Base-by-base conservation (phyloP, 495 filamentous ascomycete genomes). In the Penicillium paxilli region DNA sequence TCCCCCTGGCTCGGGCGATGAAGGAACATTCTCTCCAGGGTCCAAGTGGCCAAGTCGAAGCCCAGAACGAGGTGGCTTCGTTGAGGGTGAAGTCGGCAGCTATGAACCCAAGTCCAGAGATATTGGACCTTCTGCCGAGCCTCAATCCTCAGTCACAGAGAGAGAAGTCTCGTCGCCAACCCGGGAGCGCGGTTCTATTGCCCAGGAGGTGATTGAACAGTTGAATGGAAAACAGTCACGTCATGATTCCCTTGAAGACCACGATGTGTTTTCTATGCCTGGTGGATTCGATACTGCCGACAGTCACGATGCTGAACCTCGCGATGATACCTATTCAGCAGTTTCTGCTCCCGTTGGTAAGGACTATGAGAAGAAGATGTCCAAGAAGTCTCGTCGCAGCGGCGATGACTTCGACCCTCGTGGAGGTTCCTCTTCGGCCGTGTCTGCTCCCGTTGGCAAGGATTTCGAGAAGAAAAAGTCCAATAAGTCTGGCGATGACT, bases 1-100 rank as follows among this genome's bases (percentile, higher is more conserved):
- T 0, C 86, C 86, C 3, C 85, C 85, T 5, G 77, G 80, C 7
- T 82, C 85, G 1, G 80, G 83, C 44, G 78, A 81, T 14, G 61
- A 67, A 19, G 60, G 55, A 1, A 26, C 60, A 3, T 83, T 82
- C 55, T 67, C 68, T 42, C 62, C 74, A 3, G 76, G 77, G 4
- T 77, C 70, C 47, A 72, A 72, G 1, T 78, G 80, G 60, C 70
- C 69, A 3, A 71, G 75, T 53, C 57, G 75, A 16, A 66, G 66
- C 9, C 50, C 55, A 3, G 21, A 50, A 24, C 49, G 60, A 23
- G 65, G 66, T 25, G 60, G 69, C 9, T 68, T 66, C 49, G 63
- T 74, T 11, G 71, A 76, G 46, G 69, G 62, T 4, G 72, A 73
- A 26, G 49, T 67, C n/a, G 64, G 62, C 24, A 60, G 37, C 16